phyloP scores from a whole-genome alignment of 129 eudicot genomes.

The Saussurea involucrata region DNA sequence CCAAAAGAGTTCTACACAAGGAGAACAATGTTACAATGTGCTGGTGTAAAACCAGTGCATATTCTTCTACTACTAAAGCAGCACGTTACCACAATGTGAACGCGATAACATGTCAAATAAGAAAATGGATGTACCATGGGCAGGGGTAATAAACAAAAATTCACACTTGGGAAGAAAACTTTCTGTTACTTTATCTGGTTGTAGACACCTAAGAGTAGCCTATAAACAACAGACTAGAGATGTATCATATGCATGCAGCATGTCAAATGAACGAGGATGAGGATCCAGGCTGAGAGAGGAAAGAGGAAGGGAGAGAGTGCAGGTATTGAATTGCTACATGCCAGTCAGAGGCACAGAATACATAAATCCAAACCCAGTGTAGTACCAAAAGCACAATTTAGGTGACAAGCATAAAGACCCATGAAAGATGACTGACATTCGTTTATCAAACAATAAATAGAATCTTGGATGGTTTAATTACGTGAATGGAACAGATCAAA shows the following conservation, averaged over 20 bases:
- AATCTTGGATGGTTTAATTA: neutral
- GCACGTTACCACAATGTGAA: neutral
- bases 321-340: neutral
- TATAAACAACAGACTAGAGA: slow-evolving; percentile 24
- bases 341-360: neutral
- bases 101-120: neutral
- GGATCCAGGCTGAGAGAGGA: neutral
- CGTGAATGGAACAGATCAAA: neutral
- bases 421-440: neutral
- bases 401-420: neutral
- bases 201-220: slow-evolving; percentile 69
- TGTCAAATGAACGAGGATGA: neutral
- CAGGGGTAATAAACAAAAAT: neutral
- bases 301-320: neutral
- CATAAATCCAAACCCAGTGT: neutral
- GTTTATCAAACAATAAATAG: neutral
- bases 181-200: slow-evolving; percentile 62
- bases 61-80: neutral
- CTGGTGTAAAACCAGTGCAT: neutral
- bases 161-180: slow-evolving; percentile 58
- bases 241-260: neutral
- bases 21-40: neutral
- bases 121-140: neutral
- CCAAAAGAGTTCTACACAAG: neutral
- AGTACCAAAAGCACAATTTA: neutral